Evolutionary conservation across 768 basidiomycete genomes (phyloP).

Genomic region (Leccinum uliginosum): DNA sequence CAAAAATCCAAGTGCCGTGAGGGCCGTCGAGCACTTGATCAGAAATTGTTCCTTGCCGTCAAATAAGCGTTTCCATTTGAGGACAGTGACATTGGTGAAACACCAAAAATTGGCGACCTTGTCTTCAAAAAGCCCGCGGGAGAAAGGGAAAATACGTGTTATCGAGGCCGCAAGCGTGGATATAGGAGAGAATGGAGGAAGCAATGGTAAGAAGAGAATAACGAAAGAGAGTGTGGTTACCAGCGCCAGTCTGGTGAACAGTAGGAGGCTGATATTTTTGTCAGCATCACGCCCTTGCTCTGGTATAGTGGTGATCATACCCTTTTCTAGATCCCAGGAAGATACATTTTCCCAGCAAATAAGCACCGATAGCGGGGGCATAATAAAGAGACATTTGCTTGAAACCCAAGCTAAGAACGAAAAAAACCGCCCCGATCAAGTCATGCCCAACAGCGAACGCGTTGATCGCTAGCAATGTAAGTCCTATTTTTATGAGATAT

Average conservation of each 20-base stretch:
- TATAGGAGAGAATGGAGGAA: slow-evolving; percentile 58
- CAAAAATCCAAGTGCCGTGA: slow-evolving; percentile 70
- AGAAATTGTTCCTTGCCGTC: slow-evolving; percentile 44
- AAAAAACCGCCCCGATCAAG: slow-evolving; percentile 68
- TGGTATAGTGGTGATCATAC: slow-evolving; percentile 38
- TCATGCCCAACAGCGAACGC: slow-evolving; percentile 69
- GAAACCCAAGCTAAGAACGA: slow-evolving; percentile 84
- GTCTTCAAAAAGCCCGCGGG: slow-evolving; percentile 88
- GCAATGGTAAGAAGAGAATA: slow-evolving; percentile 75
- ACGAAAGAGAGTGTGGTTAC: slow-evolving; percentile 61
- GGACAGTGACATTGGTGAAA: slow-evolving; percentile 70
- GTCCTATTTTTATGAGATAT: slow-evolving; percentile 38
- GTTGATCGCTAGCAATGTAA: slow-evolving; percentile 65
- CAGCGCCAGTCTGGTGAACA: slow-evolving; percentile 64
- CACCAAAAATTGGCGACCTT: slow-evolving; percentile 99
- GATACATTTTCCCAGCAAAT: slow-evolving; percentile 85
- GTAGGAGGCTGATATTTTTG: slow-evolving; percentile 30
- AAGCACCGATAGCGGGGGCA: slow-evolving; percentile 87
- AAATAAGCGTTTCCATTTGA: slow-evolving; percentile 70
- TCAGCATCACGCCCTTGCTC: slow-evolving; percentile 2
- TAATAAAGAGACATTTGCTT: slow-evolving; percentile 98
- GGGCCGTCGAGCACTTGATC: slow-evolving; percentile 57
- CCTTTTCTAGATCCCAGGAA: slow-evolving; percentile 69
- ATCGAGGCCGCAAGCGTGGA: slow-evolving; percentile 58
- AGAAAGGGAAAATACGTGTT: slow-evolving; percentile 85